These are phyloP conservation scores for Pestalotiopsis sp. DNA, from an alignment of 2,329 filamentous ascomycete genomes.

Conservation along the genomic window DNA sequence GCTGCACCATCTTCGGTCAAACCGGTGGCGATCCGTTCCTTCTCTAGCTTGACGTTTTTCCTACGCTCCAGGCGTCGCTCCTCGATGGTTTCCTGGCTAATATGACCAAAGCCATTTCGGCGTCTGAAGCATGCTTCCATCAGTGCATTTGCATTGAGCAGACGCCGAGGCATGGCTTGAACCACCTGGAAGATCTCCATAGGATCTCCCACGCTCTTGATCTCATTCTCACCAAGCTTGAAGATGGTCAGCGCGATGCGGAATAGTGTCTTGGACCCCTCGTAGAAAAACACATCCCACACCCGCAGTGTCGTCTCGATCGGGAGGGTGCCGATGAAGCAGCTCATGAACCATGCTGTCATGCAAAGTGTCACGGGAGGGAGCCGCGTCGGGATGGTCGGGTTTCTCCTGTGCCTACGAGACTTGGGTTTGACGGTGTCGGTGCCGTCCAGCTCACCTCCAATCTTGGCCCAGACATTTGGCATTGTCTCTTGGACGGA, in stretches of 20 bases:
- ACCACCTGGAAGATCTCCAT: slow-evolving; percentile 97
- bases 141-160: slow-evolving; percentile 80
- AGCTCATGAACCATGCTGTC: slow-evolving; percentile 97
- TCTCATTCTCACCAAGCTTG: slow-evolving; percentile 82
- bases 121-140: slow-evolving; percentile 84
- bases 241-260: slow-evolving; percentile 89
- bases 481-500: slow-evolving; percentile 83
- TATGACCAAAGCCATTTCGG: slow-evolving; percentile 77
- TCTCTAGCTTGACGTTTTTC: slow-evolving; percentile 49
- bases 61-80: slow-evolving; percentile 72
- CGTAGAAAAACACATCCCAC: slow-evolving; percentile 96
- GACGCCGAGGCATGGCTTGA: slow-evolving; percentile 78
- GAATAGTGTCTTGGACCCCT: slow-evolving; percentile 92
- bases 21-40: slow-evolving; percentile 37
- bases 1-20: slow-evolving; percentile 31
- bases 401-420: slow-evolving; percentile 40
- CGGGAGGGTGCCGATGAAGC: slow-evolving; percentile 89
- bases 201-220: slow-evolving; percentile 77
- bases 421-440: slow-evolving; percentile 39
- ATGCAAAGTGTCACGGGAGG: slow-evolving; percentile 91
- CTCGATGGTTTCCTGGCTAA: slow-evolving; percentile 83
- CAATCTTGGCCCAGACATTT: slow-evolving; percentile 84
- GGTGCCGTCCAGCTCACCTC: slow-evolving; percentile 68
- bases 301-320: slow-evolving; percentile 90
- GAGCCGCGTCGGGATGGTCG: slow-evolving; percentile 56